Conservation (phyloP, 208 protist species). For the Trypanosoma cruzi region DNA sequence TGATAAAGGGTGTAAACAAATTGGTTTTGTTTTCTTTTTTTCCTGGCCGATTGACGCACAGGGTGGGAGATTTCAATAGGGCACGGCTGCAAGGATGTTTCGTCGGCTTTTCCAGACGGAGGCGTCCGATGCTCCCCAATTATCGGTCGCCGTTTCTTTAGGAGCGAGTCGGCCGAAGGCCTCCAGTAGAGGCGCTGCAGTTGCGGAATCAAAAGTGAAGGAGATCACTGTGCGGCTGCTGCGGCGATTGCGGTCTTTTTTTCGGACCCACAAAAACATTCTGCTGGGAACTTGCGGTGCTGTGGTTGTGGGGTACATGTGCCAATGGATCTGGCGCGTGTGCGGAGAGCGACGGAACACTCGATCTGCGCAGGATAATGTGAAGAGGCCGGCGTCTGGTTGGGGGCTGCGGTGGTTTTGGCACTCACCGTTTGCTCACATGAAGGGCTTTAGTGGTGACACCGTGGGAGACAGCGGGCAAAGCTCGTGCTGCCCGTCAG, state of each 20-base stretch:
- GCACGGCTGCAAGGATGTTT: background rate
- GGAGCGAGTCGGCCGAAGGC: background rate
- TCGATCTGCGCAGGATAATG: background rate
- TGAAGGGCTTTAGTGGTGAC: background rate
- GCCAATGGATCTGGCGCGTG: background rate
- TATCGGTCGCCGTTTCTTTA: background rate
- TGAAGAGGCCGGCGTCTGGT: background rate
- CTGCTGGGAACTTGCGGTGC: background rate
- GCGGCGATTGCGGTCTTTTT: background rate
- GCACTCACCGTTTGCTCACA: background rate
- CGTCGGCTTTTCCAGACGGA: background rate
- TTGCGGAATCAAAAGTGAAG: background rate
- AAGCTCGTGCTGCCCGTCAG: background rate
- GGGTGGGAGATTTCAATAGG: too few relatives aligned
- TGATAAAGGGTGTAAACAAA: too few relatives aligned
- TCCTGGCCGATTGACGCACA: too few relatives aligned
- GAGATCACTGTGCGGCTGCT: background rate
- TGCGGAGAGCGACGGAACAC: background rate
- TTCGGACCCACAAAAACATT: background rate
- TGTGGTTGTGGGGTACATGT: background rate
- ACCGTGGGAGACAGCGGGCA: too few relatives aligned
- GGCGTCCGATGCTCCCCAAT: background rate
- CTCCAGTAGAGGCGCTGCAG: background rate
- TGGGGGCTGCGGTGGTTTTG: background rate
- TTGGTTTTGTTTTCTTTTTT: constrained; percentile 2